phyloP scores from a whole-genome alignment of 2,329 filamentous ascomycete genomes.

The Claviceps sp. region DNA sequence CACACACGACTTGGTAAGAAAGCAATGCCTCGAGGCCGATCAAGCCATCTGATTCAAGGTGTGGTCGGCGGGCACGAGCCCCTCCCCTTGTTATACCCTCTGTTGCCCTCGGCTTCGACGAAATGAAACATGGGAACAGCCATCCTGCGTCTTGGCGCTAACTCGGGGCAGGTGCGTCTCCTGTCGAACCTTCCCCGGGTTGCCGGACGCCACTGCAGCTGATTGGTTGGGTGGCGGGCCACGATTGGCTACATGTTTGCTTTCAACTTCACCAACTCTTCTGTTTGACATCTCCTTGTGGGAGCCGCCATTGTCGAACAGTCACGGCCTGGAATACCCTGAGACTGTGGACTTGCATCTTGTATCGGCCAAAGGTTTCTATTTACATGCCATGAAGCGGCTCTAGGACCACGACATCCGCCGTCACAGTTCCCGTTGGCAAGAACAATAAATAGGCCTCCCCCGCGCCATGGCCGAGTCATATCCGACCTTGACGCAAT shows the following conservation, averaged over 20 bases:
- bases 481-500: slow-evolving; percentile 81
- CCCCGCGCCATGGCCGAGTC: slow-evolving; percentile 53
- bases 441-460: no score
- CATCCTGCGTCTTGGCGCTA: not conserved
- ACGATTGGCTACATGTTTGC: not conserved
- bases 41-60: not conserved
- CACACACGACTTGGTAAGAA: not conserved
- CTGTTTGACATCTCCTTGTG: not conserved
- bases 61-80: not conserved
- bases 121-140: not conserved
- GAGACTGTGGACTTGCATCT: not conserved
- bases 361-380: not conserved
- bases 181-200: slow-evolving; percentile 1
- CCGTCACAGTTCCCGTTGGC: not conserved
- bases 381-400: not conserved
- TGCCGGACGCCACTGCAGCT: not conserved
- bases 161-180: not conserved
- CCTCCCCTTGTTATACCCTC: not conserved
- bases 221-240: not conserved
- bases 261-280: not conserved
- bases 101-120: not conserved
- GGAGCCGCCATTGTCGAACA: not conserved
- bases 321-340: not conserved
- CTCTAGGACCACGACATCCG: not conserved
- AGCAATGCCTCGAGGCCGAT: not conserved